Evolutionary conservation across 345 rosid species (phyloP), one percentile per base, ranked within the genome.

Genomic region (Anacardium occidentale): DNA sequence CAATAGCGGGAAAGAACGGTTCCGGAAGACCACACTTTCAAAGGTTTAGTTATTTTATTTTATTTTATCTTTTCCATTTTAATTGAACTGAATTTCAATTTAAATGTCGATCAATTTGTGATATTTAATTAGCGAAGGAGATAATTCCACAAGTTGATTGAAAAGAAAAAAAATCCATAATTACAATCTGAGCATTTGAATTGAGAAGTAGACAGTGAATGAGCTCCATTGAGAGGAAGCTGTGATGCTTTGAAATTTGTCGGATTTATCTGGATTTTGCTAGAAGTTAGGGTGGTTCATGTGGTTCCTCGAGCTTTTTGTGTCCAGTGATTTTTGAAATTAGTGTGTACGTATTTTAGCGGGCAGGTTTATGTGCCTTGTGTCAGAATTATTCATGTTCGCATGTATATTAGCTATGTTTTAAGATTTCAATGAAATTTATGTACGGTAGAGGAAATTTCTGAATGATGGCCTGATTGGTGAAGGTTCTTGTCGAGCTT

Each of bases 1-100:
- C 18, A 11, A 32, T 76, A 95, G 99, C 93, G 99, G 99, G 99
- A 57, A 93, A 90, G 84, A 96, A 96, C 62, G 99, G 98, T 72
- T 96, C 99, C 7, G 98, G 70, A 96, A 93, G 88, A 96, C 97
- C 83, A 96, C 98, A 2, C 87, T 93, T 64, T 85, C 97, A 13
- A 96, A 91, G 97, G 99, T 93, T 62, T 37, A 44, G 45, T 4
- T 55, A 25, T 59, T 2, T 12, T 29, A 8, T 32, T 17, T 1
- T 22, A 5, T 5, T 5, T 3, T 4, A 37, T 37, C 9, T 37
- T 37, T 37, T 37, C 42, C 42, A 37, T 10, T 59, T 7, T 8
- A 6, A 14, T 55, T 45, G 22, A 20, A 10, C 0, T 11, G 50
- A 21, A 32, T n/a, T 53, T 21, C 42, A 37, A 37, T 37, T 7